Base-by-base conservation (phyloP, 208 protist genomes). In the Wallacemonas sp. region DNA sequence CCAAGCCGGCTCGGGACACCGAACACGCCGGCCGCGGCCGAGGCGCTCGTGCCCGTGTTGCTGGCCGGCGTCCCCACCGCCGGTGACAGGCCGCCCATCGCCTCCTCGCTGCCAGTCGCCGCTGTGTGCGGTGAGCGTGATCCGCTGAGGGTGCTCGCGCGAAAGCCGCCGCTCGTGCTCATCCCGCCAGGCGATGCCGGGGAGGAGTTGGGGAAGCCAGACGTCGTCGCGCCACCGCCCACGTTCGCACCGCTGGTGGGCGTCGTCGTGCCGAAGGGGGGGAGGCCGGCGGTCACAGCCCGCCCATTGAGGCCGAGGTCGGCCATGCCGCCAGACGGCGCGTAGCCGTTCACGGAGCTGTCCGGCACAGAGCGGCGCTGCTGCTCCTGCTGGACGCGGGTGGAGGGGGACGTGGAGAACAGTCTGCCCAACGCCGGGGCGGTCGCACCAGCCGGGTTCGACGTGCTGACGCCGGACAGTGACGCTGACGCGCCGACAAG, bases 201-300 rank as follows among this genome's bases (percentile, higher is more conserved):
- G 5, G 50, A 57, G 3, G 50, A 41, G 19, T 48, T 5, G 42
- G 9, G 13, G 42, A 26, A 48, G 9, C 9, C 9, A 5, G 42
- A 48, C 17, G 5, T 22, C 17, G 42, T 26, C 17, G 42, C n/a
- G n/a, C n/a, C n/a, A n/a, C n/a, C n/a, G n/a, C n/a, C 5, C 42
- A 29, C 32, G 41, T 3, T 59, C 41, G 34, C 58, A 33, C 26
- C 26, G 12, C 33, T 41, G 57, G 62, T 34, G 33, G 4, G 29
- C 57, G 71, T 37, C 26, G 71, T 60, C 19, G 53, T 59, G 57
- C 70, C 48, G 48, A 65, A 53, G 22, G 68, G 50, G 27, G 24
- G 46, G 21, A 62, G 38, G 24, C 38, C 63, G n/a, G n/a, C 19
- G 32, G 15, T 33, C 22, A 38, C 27, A 26, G 30, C 26, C 52